A percentile compares a stretch with the other conserved stretches of the same genome.
Conservation (phyloP, 305 asterid species). For the Rubia peregrina region DNA sequence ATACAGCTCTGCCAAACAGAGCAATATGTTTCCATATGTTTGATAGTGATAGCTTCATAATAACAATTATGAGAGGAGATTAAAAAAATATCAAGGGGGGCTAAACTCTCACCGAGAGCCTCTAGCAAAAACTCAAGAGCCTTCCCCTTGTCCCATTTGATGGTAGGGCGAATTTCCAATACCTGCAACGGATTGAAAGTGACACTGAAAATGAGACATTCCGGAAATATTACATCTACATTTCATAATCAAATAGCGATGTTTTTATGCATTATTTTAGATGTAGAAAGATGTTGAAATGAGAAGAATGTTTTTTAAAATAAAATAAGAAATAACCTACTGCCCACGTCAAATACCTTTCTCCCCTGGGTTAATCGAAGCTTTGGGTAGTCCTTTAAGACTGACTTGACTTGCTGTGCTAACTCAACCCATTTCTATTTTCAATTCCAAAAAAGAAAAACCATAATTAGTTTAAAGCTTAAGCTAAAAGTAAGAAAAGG, state of each 20-base stretch:
- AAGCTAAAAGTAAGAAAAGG: slow-evolving; percentile 4
- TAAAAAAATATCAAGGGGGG: neutral
- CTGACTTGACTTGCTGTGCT: slow-evolving; percentile 65
- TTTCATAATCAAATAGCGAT: neutral
- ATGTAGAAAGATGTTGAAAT: too few relatives aligned
- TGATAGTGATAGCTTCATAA: too few relatives aligned
- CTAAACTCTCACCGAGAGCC: slow-evolving; percentile 63
- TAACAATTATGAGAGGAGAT: too few relatives aligned
- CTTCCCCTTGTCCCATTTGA: slow-evolving; percentile 99
- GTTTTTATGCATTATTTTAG: neutral
- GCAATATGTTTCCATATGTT: too few relatives aligned
- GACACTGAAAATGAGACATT: slow-evolving; percentile 20
- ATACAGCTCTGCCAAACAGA: too few relatives aligned
- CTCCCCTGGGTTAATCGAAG: slow-evolving; percentile 77
- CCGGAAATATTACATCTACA: neutral
- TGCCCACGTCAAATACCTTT: slow-evolving; percentile 38
- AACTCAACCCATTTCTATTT: slow-evolving; percentile 83
- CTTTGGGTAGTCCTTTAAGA: slow-evolving; percentile 68
- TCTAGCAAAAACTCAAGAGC: slow-evolving; percentile 85
- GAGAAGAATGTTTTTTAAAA: neutral
- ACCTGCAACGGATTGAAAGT: slow-evolving; percentile 40
- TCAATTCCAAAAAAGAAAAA: slow-evolving; percentile 11
- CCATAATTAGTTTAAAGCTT: neutral
- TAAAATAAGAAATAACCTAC: neutral
- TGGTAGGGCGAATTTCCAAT: slow-evolving; percentile 81